Conservation (phyloP, 495 filamentous ascomycete genomes). For the Trichodelitschia bisporula region DNA sequence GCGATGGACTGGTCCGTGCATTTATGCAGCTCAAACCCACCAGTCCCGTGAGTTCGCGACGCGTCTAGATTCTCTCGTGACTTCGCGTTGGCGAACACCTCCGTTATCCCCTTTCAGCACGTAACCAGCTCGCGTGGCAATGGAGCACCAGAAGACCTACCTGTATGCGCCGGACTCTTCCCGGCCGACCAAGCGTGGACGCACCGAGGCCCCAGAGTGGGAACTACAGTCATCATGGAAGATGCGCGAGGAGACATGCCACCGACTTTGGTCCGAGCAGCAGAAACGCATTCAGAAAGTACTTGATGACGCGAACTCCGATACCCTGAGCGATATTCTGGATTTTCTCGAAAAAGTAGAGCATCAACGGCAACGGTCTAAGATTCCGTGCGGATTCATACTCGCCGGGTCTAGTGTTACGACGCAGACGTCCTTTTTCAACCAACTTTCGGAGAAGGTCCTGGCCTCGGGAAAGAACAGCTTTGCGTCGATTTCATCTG, state of each 20-base stretch:
- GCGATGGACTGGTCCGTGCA: no score
- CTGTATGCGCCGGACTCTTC: constrained; percentile 3
- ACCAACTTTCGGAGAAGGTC: constrained; percentile 21
- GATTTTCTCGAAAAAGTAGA: constrained; percentile 28
- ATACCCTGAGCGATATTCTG: constrained; percentile 34
- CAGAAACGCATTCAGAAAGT: constrained; percentile 38
- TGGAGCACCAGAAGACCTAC: constrained; percentile 1
- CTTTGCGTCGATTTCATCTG: constrained; percentile 44
- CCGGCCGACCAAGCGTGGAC: constrained; percentile 12
- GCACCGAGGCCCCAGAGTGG: constrained; percentile 2
- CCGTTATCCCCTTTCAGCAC: not conserved
- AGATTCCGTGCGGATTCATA: constrained; percentile 58
- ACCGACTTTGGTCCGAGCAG: constrained; percentile 40
- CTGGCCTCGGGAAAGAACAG: constrained; percentile 14
- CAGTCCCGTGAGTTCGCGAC: not conserved
- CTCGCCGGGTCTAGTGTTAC: constrained; percentile 72
- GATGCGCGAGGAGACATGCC: constrained; percentile 35
- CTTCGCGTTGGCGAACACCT: not conserved
- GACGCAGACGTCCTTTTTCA: constrained; percentile 47
- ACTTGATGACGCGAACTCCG: constrained; percentile 34
- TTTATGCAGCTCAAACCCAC: no score
- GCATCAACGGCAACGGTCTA: constrained; percentile 18
- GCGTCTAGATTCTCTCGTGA: not conserved
- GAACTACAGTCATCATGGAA: constrained; percentile 9
- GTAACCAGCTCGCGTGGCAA: not conserved